Conservation (phyloP, 2,329 filamentous ascomycete genomes). For the Tolypocladium amazonense region DNA sequence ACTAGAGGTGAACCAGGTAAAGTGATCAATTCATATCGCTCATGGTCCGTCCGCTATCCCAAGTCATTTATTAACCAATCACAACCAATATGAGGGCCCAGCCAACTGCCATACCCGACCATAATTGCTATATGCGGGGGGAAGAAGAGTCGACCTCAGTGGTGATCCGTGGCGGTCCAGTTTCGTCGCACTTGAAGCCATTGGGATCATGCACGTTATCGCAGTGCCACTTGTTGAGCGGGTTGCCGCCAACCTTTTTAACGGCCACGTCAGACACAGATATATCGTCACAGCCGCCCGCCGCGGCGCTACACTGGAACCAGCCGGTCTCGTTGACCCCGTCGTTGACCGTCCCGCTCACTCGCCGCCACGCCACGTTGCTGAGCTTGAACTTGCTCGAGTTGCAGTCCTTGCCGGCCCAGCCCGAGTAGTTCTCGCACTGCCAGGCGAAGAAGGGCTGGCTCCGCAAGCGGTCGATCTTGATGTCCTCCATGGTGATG, state of each 20-base stretch:
- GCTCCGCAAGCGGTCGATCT: conserved; percentile 12
- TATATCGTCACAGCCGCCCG: conserved; percentile 19
- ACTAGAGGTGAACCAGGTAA: background rate
- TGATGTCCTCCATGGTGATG: conserved; percentile 20
- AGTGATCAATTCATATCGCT: background rate
- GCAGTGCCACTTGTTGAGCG: conserved; percentile 15
- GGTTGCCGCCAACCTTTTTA: conserved; percentile 5
- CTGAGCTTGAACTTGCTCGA: conserved; percentile 19
- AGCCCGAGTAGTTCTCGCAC: conserved; percentile 24
- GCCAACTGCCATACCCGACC: background rate
- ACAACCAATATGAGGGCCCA: background rate
- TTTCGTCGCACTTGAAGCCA: conserved; percentile 13
- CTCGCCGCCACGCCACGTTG: conserved; percentile 14
- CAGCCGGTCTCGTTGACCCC: conserved; percentile 13
- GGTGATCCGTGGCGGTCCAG: fast-evolving
- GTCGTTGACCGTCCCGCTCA: conserved; percentile 16
- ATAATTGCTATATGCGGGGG: background rate
- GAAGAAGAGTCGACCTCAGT: background rate
- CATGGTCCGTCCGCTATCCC: background rate
- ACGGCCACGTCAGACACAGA: conserved; percentile 14
- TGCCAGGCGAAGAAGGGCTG: conserved; percentile 23
- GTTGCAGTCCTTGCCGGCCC: conserved; percentile 21
- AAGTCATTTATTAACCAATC: background rate
- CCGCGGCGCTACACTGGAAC: conserved; percentile 20
- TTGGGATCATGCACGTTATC: conserved; percentile 12